These are phyloP conservation scores for Heliosperma pusillum DNA, from an alignment of 148 eudicot species.

Conservation along the genomic window DNA sequence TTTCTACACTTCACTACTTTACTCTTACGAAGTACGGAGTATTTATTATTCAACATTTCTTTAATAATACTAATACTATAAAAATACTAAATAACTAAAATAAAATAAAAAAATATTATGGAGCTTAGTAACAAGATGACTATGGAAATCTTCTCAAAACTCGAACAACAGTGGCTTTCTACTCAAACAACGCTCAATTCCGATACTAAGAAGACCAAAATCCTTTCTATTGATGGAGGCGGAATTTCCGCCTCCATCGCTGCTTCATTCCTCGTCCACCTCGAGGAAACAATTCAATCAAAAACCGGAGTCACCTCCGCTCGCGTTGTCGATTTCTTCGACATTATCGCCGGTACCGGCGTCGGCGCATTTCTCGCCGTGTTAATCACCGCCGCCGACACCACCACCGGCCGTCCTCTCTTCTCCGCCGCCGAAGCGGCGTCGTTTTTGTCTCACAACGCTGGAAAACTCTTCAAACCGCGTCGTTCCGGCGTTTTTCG, in stretches of 20 bases:
- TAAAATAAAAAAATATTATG: neutral
- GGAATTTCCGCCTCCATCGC: slow-evolving; percentile 54
- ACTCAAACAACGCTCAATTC: slow-evolving; percentile 25
- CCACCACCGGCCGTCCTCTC: slow-evolving; percentile 49
- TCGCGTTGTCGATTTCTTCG: slow-evolving; percentile 66
- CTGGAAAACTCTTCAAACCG: slow-evolving; percentile 35
- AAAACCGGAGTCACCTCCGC: slow-evolving; percentile 51
- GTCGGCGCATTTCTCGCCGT: slow-evolving; percentile 66
- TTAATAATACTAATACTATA: too few species aligned
- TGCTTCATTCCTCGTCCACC: slow-evolving; percentile 49
- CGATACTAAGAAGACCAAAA: slow-evolving; percentile 27
- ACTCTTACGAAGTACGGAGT: too few species aligned
- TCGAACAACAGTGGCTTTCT: slow-evolving; percentile 37
- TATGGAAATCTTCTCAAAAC: slow-evolving; percentile 44
- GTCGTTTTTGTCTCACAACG: slow-evolving; percentile 34
- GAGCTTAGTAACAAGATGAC: slow-evolving; percentile 48
- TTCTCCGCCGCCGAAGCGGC: slow-evolving; percentile 57
- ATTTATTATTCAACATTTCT: too few species aligned
- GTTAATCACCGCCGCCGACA: slow-evolving; percentile 50
- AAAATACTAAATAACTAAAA: too few species aligned
- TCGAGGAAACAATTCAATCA: slow-evolving; percentile 60
- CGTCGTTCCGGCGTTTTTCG: slow-evolving; percentile 35
- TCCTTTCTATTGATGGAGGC: slow-evolving; percentile 81
- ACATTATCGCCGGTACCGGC: slow-evolving; percentile 68
- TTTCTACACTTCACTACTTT: too few species aligned